Conservation (phyloP, 2,329 filamentous ascomycete genomes). For the Diplocarpon rosae region DNA sequence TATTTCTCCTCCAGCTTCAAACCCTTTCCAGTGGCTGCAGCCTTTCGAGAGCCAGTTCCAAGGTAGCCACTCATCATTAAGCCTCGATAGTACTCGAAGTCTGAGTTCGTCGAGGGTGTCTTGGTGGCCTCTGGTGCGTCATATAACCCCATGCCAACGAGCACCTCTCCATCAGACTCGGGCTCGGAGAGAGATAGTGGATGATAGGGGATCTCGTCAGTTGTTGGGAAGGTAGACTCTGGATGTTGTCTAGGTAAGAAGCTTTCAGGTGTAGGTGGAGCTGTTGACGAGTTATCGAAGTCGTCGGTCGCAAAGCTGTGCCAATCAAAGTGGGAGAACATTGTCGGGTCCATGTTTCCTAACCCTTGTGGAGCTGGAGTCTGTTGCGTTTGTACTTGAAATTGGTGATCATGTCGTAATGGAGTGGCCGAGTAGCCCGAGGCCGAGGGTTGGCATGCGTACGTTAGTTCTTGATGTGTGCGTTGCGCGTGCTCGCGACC, state of each 20-base stretch:
- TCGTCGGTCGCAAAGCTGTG: constrained; percentile 35
- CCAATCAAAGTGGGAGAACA: constrained; percentile 33
- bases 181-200: constrained; percentile 42
- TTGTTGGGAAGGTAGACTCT: constrained; percentile 34
- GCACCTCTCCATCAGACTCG: constrained; percentile 53
- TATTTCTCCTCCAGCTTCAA: constrained; percentile 73
- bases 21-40: constrained; percentile 53
- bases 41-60: constrained; percentile 35
- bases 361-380: constrained; percentile 9
- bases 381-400: constrained; percentile 3
- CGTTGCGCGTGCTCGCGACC: constrained; percentile 20
- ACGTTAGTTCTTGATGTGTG: constrained; percentile 8
- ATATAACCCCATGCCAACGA: constrained; percentile 76
- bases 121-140: constrained; percentile 52
- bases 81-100: constrained; percentile 42
- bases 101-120: constrained; percentile 31
- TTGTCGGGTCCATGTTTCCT: constrained; percentile 17
- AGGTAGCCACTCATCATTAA: constrained; percentile 42
- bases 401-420: constrained; percentile 11
- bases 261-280: constrained; percentile 49
- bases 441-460: constrained; percentile 6
- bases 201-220: constrained; percentile 40
- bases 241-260: constrained; percentile 42
- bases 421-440: constrained; percentile 9
- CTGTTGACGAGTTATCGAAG: constrained; percentile 34